These are phyloP conservation scores for Coelastrella sp. DNA, from an alignment of 139 green algal species.

Conservation along the genomic window DNA sequence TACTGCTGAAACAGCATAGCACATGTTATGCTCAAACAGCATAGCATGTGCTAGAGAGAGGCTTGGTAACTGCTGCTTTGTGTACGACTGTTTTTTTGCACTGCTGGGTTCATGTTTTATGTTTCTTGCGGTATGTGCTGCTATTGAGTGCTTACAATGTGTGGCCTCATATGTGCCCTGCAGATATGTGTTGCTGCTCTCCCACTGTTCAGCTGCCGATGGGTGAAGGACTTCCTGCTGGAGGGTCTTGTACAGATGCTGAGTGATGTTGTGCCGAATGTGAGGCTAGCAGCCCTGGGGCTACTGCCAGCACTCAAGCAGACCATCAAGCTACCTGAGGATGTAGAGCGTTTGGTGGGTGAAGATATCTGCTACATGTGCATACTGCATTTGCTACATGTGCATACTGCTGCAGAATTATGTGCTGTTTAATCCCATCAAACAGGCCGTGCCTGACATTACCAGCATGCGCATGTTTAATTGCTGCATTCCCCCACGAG, in stretches of 20 bases:
- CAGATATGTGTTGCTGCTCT: slow-evolving; percentile 19
- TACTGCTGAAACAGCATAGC: too few species aligned
- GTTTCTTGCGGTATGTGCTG: background rate
- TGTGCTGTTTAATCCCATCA: too few species aligned
- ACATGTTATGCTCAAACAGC: too few species aligned
- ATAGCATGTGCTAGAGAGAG: too few species aligned
- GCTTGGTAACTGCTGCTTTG: background rate
- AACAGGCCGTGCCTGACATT: too few species aligned
- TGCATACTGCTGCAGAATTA: too few species aligned
- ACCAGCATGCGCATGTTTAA: too few species aligned
- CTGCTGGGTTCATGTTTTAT: background rate
- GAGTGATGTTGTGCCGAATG: slow-evolving; percentile 75
- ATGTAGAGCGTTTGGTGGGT: slow-evolving; percentile 72
- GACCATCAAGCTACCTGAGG: slow-evolving; percentile 74
- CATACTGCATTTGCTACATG: too few species aligned
- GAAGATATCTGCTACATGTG: too few species aligned
- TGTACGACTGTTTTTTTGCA: background rate
- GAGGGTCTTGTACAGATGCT: slow-evolving; percentile 67
- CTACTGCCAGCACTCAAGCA: slow-evolving; percentile 73
- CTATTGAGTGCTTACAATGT: background rate
- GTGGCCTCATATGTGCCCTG: background rate
- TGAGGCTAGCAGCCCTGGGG: slow-evolving; percentile 61
- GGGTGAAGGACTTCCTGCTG: slow-evolving; percentile 34
- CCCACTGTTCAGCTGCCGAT: slow-evolving; percentile 37
- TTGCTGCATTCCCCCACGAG: too few species aligned